Percentiles rank a stretch among this genome's conserved stretches.
These are phyloP conservation scores for Deinandra increscens DNA, from an alignment of 129 eudicot genomes.

Conservation along the genomic window DNA sequence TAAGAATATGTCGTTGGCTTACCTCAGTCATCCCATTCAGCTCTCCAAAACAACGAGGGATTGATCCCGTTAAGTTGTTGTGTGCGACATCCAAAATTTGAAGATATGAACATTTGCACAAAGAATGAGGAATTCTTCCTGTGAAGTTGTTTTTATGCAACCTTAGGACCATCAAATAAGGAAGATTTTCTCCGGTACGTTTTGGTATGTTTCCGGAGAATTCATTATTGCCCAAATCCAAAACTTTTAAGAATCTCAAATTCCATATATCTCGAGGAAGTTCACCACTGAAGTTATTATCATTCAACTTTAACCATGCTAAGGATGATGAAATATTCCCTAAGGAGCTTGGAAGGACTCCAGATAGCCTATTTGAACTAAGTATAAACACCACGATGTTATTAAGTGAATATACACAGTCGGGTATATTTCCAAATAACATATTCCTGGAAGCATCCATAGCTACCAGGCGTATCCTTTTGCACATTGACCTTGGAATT, in stretches of 20 bases:
- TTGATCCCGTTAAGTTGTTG: not conserved
- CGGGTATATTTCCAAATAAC: not conserved
- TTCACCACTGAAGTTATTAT: not conserved
- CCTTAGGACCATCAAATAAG: not conserved
- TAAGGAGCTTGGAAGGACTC: constrained; percentile 4
- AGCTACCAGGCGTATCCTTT: not conserved
- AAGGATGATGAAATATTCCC: not conserved
- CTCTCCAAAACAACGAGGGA: not conserved
- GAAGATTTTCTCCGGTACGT: not conserved
- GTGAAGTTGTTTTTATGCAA: not conserved
- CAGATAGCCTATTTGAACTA: not conserved
- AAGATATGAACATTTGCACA: not conserved
- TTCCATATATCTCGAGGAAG: not conserved
- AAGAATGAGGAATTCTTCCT: not conserved
- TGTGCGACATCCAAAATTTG: not conserved
- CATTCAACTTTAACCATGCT: not conserved
- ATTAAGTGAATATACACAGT: not conserved
- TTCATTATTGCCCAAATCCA: not conserved
- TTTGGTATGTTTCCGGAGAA: not conserved
- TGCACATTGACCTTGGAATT: not conserved
- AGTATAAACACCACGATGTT: not conserved
- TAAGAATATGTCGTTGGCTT: not conserved
- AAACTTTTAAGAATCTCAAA: not conserved
- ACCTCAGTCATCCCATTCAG: not conserved
- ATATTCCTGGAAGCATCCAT: not conserved